Percentiles rank a stretch among this genome's conserved stretches.
phyloP scores from a whole-genome alignment of 2,329 filamentous ascomycete species.

The Huntiella savannae region DNA sequence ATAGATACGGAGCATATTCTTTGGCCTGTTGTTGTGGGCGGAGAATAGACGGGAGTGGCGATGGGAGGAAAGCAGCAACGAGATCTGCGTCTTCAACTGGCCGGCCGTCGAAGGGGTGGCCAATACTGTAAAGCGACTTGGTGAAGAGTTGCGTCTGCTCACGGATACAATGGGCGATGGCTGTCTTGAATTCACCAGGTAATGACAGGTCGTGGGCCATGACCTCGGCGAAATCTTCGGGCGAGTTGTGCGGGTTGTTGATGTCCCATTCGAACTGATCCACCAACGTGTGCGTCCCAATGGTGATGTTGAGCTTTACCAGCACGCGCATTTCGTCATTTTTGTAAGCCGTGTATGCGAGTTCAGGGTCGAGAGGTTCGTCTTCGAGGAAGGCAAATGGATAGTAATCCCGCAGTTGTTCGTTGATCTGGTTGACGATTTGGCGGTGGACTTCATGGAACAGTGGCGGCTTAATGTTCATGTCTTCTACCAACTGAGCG shows the following conservation, averaged over 20 bases:
- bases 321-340: conserved; percentile 97
- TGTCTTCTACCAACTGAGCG: conserved; percentile 76
- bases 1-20: conserved; percentile 83
- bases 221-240: conserved; percentile 78
- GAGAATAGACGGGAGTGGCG: conserved; percentile 67
- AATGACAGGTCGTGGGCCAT: conserved; percentile 84
- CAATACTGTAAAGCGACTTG: conserved; percentile 77
- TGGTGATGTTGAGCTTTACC: conserved; percentile 93
- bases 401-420: conserved; percentile 85
- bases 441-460: conserved; percentile 40
- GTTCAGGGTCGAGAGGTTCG: conserved; percentile 70
- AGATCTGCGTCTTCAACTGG: conserved; percentile 86
- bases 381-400: conserved; percentile 82
- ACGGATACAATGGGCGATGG: conserved; percentile 92
- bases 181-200: conserved; percentile 88
- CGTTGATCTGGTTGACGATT: conserved; percentile 51
- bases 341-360: conserved; percentile 87
- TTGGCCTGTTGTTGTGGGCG: conserved; percentile 82
- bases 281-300: conserved; percentile 79
- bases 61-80: conserved; percentile 64
- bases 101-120: conserved; percentile 86
- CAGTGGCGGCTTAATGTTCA: conserved; percentile 56
- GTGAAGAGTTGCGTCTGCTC: conserved; percentile 93
- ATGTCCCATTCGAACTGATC: conserved; percentile 99
- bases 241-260: conserved; percentile 82